Evolutionary conservation across 2,329 filamentous ascomycete genomes (phyloP).

Genomic region (Hypocrella siamensis): DNA sequence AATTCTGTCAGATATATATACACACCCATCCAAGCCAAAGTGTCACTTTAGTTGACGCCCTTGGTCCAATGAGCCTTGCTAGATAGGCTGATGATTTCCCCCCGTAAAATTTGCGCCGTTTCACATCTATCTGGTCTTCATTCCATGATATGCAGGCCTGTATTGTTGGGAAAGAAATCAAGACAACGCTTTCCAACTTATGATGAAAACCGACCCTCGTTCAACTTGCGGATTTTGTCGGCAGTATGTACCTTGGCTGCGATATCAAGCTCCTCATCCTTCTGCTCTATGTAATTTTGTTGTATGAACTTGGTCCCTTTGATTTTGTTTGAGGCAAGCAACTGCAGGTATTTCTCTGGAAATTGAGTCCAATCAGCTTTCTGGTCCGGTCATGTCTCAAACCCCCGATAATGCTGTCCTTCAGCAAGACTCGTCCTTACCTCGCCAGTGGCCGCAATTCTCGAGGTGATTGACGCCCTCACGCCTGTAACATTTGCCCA

Average conservation of each 20-base stretch:
- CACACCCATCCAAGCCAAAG: too few relatives aligned
- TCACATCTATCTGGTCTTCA: too few relatives aligned
- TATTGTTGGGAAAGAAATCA: too few relatives aligned
- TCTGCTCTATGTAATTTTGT: conserved; percentile 54
- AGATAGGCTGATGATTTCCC: too few relatives aligned
- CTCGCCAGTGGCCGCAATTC: conserved; percentile 70
- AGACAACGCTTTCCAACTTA: too few relatives aligned
- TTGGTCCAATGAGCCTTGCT: too few relatives aligned
- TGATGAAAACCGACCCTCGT: conserved; percentile 17
- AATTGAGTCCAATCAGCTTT: neutral
- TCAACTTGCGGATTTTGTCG: conserved; percentile 23
- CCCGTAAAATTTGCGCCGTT: too few relatives aligned
- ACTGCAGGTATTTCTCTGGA: conserved; percentile 61
- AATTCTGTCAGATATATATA: too few relatives aligned
- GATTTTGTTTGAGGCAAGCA: conserved; percentile 62
- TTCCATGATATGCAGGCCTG: too few relatives aligned
- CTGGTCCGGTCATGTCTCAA: neutral
- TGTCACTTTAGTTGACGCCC: too few relatives aligned
- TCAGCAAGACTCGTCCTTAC: conserved; percentile 34
- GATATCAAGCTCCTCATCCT: conserved; percentile 22
- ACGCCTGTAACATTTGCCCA: conserved; percentile 71
- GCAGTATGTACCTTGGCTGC: conserved; percentile 22
- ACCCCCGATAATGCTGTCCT: too few relatives aligned
- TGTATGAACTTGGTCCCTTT: conserved; percentile 68
- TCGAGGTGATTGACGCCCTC: conserved; percentile 80